Evolutionary conservation across 192 early-diverging fungal species (phyloP).

Genomic region (Backusella parvicylindrica): DNA sequence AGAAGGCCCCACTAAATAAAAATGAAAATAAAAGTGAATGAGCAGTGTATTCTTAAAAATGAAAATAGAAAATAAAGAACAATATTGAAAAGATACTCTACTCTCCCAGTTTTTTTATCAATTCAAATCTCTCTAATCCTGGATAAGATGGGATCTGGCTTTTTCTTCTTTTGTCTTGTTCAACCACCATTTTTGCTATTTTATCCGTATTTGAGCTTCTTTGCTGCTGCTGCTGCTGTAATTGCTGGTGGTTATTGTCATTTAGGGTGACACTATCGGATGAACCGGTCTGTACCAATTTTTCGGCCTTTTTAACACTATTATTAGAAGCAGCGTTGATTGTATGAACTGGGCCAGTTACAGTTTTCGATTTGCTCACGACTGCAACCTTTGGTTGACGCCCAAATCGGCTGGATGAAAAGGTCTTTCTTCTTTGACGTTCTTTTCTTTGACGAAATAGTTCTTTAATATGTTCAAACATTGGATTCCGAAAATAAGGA

Average conservation of each 20-base stretch:
- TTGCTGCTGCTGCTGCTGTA: too few relatives aligned
- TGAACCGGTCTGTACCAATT: neutral
- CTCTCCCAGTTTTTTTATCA: constrained; percentile 69
- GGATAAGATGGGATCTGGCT: constrained; percentile 36
- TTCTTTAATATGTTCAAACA: constrained; percentile 9
- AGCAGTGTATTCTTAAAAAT: neutral
- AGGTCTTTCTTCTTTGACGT: neutral
- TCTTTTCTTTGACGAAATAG: constrained; percentile 13
- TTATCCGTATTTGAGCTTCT: constrained; percentile 3
- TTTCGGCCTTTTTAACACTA: neutral
- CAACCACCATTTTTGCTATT: neutral
- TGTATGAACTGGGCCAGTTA: neutral
- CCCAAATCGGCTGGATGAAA: neutral
- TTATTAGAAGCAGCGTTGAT: neutral
- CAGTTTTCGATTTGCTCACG: neutral
- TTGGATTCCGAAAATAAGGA: neutral
- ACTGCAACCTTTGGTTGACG: neutral
- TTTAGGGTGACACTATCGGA: neutral
- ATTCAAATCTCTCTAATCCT: constrained; percentile 53
- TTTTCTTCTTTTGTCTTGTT: constrained; percentile 12
- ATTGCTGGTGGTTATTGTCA: neutral
- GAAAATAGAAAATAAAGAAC: neutral
- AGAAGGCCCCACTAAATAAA: constrained; percentile 75
- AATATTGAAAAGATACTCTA: constrained; percentile 31
- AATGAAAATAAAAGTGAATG: neutral